A percentile compares a stretch with the other conserved stretches of the same genome.
Evolutionary conservation across 2,329 filamentous ascomycete genomes (phyloP).

Genomic region (Aspergillus ruber): DNA sequence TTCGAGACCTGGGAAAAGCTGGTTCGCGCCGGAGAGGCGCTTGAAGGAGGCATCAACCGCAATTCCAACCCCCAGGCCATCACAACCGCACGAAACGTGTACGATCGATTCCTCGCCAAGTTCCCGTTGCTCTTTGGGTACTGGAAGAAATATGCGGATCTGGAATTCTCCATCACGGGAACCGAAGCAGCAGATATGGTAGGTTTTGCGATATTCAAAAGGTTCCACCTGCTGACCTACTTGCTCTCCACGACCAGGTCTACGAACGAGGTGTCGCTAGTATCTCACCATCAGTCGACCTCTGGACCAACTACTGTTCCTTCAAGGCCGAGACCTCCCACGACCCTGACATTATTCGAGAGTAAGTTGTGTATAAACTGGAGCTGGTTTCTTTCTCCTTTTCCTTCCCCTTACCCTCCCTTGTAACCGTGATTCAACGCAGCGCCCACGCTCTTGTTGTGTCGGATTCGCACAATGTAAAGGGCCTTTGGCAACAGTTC

Average conservation of each 20-base stretch:
- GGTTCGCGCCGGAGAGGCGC: slow-evolving; percentile 69
- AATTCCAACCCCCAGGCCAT: slow-evolving; percentile 95
- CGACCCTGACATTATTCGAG: slow-evolving; percentile 90
- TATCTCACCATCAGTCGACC: slow-evolving; percentile 86
- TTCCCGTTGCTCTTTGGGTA: slow-evolving; percentile 96
- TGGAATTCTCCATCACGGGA: slow-evolving; percentile 93
- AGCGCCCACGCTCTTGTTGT: slow-evolving; percentile 34
- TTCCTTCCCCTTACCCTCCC: slow-evolving; percentile 64
- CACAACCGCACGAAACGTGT: slow-evolving; percentile 75
- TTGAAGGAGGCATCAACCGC: slow-evolving; percentile 89
- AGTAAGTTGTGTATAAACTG: slow-evolving; percentile 74
- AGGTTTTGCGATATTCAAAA: slow-evolving; percentile 20
- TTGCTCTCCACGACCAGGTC: slow-evolving; percentile 49
- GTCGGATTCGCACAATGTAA: slow-evolving; percentile 28
- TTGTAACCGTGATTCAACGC: slow-evolving; percentile 41
- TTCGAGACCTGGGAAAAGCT: slow-evolving; percentile 95
- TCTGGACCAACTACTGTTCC: slow-evolving; percentile 95
- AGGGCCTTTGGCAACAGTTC: slow-evolving; percentile 34
- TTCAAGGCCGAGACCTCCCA: slow-evolving; percentile 98
- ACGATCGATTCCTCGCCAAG: slow-evolving; percentile 87
- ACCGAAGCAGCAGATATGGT: slow-evolving; percentile 98
- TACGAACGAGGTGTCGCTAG: slow-evolving; percentile 93
- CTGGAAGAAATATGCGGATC: slow-evolving; percentile 99
- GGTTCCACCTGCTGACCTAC: neutral
- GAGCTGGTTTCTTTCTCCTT: slow-evolving; percentile 42